phyloP scores from a whole-genome alignment of 148 eudicot species.

The Diospyros lotus region DNA sequence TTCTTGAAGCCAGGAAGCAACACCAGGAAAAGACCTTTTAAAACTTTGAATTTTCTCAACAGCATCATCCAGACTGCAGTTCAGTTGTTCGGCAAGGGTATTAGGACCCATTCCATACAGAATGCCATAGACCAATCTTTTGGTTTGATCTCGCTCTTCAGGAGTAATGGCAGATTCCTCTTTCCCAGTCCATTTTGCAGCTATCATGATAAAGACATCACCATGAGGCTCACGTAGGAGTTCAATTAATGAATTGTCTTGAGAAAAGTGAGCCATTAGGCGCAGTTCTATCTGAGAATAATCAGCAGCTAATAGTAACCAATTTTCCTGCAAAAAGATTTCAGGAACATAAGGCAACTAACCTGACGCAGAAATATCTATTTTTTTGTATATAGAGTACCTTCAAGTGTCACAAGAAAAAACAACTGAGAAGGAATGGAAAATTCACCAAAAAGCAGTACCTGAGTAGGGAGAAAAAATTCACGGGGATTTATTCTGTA shows the following conservation, averaged over 20 bases:
- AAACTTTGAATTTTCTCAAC: conserved; percentile 69
- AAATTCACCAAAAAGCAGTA: conserved; percentile 14
- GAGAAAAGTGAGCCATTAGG: conserved; percentile 97
- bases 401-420: neutral
- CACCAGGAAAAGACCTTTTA: conserved; percentile 80
- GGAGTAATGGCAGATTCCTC: conserved; percentile 50
- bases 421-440: neutral
- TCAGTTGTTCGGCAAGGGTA: conserved; percentile 82
- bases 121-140: conserved; percentile 89
- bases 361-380: neutral
- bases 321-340: conserved; percentile 62
- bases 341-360: conserved; percentile 6
- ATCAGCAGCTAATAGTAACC: conserved; percentile 91
- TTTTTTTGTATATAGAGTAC: neutral
- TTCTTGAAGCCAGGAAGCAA: conserved; percentile 92
- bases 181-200: conserved; percentile 86
- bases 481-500: conserved; percentile 77
- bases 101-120: conserved; percentile 96
- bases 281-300: conserved; percentile 97
- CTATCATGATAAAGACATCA: conserved; percentile 87
- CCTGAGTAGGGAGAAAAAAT: conserved; percentile 86
- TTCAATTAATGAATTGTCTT: conserved; percentile 66
- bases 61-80: conserved; percentile 78
- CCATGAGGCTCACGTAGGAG: conserved; percentile 66
- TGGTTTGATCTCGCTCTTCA: conserved; percentile 90